Conservation (phyloP, 2,329 filamentous ascomycete species). For the Didymella pomorum region DNA sequence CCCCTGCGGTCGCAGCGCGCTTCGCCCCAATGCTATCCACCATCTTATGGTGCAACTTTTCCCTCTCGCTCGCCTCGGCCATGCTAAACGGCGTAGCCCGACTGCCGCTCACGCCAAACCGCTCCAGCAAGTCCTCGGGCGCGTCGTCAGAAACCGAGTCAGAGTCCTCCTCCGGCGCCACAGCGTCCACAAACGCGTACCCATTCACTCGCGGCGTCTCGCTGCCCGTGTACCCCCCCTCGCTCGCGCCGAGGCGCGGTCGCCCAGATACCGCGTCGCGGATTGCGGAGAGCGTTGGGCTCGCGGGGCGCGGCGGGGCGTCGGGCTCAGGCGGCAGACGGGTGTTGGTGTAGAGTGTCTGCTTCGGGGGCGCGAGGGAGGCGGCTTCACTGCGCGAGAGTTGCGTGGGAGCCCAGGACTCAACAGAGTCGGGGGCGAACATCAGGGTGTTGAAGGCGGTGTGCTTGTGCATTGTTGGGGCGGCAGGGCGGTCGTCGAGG, state of each 20-base stretch:
- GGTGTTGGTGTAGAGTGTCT: slow-evolving; percentile 83
- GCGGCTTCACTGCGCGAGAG: slow-evolving; percentile 72
- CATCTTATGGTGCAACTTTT: slow-evolving; percentile 79
- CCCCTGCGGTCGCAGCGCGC: slow-evolving; percentile 10
- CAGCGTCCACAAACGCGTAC: slow-evolving; percentile 92
- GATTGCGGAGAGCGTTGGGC: slow-evolving; percentile 83
- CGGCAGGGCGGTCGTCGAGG: slow-evolving; percentile 76
- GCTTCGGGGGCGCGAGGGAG: slow-evolving; percentile 78
- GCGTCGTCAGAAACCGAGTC: slow-evolving; percentile 47
- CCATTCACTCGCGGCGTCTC: slow-evolving; percentile 93
- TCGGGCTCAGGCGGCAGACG: slow-evolving; percentile 64
- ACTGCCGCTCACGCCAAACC: slow-evolving; percentile 49
- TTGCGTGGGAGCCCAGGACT: slow-evolving; percentile 64
- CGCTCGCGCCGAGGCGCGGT: slow-evolving; percentile 68
- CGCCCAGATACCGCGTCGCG: slow-evolving; percentile 82
- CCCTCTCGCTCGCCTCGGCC: slow-evolving; percentile 75
- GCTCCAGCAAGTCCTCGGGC: slow-evolving; percentile 54
- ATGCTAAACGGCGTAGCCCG: slow-evolving; percentile 70
- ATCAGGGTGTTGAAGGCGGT: slow-evolving; percentile 83
- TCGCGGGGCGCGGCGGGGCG: slow-evolving; percentile 65
- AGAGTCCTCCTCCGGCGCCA: slow-evolving; percentile 74
- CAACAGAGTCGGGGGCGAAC: slow-evolving; percentile 76
- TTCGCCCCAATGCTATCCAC: slow-evolving; percentile 51
- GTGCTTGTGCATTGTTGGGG: slow-evolving; percentile 74
- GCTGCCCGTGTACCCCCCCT: slow-evolving; percentile 67